Base-by-base conservation (phyloP, 2,329 filamentous ascomycete genomes). In the Rutstroemia sp. region DNA sequence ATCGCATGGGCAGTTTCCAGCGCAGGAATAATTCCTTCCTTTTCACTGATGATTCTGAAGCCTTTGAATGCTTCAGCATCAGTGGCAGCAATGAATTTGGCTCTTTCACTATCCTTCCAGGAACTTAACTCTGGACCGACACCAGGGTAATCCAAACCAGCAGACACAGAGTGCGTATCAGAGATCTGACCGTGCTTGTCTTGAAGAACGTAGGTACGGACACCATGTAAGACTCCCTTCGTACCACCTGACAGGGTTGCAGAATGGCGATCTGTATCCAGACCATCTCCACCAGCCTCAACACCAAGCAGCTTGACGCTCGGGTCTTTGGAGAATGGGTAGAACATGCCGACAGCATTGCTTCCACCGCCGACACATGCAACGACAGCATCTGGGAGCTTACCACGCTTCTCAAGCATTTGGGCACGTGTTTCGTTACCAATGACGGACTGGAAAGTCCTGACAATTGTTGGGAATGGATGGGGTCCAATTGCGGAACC, bases 341-440 rank as follows among this genome's bases (percentile, higher is more conserved):
- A 95, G 77, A 99, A 99, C 92, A 97, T 99, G 75, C 94, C 94
- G 3, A 88, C 86, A 2, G 94, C 94, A 70, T 99, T 99, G 71
- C 86, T 92, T 58, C 94, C 94, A 64, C 94, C 94, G 56, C 94
- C 94, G 12, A 99, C 94, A 68, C 94, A 99, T 9, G 94, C 94
- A 16, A 99, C 90, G 21, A 99, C 92, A 0, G 92, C 94, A 65
- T 99, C 94, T 4, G 94, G 94, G 2, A 99, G 83, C 74, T 94
- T 92, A 63, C 90, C 89, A 48, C 86, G 84, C 72, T 89, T 84
- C 69, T 87, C 84, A 60, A 83, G 77, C 87, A 99, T 92, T 75
- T 97, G 92, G 65, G 86, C 75, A 77, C 94, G 96, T 46, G 94
- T 96, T 78, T 99, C 94, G 65, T 88, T 83, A 55, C 94, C 94